phyloP scores from a whole-genome alignment of 169 alveolate genomes.

The Sarcocystis neurona region DNA sequence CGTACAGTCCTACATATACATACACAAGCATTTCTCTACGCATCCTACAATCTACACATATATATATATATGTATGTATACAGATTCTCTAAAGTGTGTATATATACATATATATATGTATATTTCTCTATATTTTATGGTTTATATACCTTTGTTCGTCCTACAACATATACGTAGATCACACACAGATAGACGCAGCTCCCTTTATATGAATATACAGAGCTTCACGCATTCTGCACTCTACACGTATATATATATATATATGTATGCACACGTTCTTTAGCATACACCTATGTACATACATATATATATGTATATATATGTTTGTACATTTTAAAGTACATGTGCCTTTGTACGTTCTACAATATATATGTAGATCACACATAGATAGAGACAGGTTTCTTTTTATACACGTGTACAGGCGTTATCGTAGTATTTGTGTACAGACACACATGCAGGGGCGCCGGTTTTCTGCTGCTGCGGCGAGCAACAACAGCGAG shows the following conservation, averaged over 20 bases:
- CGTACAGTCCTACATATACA: too few species aligned
- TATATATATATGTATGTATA: background rate
- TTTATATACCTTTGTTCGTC: background rate
- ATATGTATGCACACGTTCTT: background rate
- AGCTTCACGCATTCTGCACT: background rate
- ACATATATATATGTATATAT: background rate
- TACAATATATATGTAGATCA: background rate
- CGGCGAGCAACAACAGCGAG: background rate
- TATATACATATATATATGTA: background rate
- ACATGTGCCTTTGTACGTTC: background rate
- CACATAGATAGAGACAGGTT: background rate
- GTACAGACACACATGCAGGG: background rate
- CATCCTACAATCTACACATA: background rate
- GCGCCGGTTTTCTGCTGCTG: background rate
- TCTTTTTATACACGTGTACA: background rate
- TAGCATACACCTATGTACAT: background rate
- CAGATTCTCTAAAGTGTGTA: background rate
- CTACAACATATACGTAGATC: background rate
- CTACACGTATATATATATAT: too few species aligned
- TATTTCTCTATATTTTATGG: background rate
- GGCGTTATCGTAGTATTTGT: background rate
- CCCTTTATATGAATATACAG: background rate
- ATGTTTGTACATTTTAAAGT: too few species aligned
- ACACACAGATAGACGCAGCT: slow-evolving; percentile 24
- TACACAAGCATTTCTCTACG: background rate